Conservation (phyloP, 768 basidiomycete species). For the Naganishia randhawae region DNA sequence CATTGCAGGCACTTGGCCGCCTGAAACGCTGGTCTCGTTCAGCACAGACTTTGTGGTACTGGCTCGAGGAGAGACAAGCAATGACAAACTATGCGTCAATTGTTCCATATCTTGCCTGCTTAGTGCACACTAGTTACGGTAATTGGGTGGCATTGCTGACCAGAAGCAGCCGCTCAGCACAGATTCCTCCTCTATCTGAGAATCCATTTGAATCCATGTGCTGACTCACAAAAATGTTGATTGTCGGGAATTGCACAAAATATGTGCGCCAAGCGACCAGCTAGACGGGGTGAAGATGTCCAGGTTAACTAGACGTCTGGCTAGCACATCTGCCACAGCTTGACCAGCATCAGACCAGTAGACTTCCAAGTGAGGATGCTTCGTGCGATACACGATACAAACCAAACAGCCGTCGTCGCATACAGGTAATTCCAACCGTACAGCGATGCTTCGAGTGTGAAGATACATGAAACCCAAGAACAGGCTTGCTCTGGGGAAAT, state of each 20-base stretch:
- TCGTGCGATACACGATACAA: slow-evolving; percentile 5
- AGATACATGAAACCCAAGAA: slow-evolving; percentile 44
- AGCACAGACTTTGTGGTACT: slow-evolving; percentile 12
- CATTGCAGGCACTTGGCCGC: slow-evolving; percentile 16
- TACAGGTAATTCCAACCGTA: slow-evolving; percentile 38
- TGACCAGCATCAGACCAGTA: slow-evolving; percentile 5
- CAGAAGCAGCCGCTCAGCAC: not conserved
- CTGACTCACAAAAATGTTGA: slow-evolving; percentile 15
- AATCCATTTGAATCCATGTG: not conserved
- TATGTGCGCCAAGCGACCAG: slow-evolving; percentile 17
- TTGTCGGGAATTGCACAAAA: slow-evolving; percentile 23
- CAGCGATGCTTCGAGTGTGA: slow-evolving; percentile 37
- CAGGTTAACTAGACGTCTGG: slow-evolving; percentile 7
- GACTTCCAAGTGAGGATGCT: slow-evolving; percentile 9
- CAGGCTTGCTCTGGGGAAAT: slow-evolving; percentile 28
- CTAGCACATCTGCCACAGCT: slow-evolving; percentile 11
- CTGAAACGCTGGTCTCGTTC: not conserved
- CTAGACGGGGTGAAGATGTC: slow-evolving; percentile 11
- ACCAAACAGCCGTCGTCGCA: slow-evolving; percentile 31
- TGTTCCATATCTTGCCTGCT: not conserved
- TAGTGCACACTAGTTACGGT: slow-evolving; percentile 14
- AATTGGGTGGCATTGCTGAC: slow-evolving; percentile 20
- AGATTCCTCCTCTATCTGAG: not conserved
- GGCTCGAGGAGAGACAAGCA: slow-evolving; percentile 4
- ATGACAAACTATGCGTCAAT: slow-evolving; percentile 1